Percentiles rank a stretch among this genome's conserved stretches.
Evolutionary conservation across 1,139 yeast genomes (phyloP).

Genomic region (Wickerhamomyces sp.): DNA sequence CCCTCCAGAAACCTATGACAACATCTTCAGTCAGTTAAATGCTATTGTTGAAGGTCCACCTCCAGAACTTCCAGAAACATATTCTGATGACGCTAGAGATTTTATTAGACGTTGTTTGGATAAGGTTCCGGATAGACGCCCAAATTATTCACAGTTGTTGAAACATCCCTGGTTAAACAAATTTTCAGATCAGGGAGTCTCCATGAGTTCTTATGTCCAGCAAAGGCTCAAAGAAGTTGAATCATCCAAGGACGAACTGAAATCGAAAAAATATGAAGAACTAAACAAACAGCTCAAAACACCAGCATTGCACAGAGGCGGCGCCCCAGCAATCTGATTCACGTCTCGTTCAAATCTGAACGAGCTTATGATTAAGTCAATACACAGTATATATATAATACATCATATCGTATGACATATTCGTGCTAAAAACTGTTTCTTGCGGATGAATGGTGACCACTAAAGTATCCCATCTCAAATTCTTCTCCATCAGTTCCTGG

Average conservation of each 20-base stretch:
- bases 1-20: conserved; percentile 88
- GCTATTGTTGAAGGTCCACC: conserved; percentile 98
- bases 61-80: conserved; percentile 63
- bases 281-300: conserved; percentile 21
- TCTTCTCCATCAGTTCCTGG: not conserved
- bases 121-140: conserved; percentile 77
- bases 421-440: not conserved
- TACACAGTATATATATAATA: too few relatives aligned
- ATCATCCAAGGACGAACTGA: conserved; percentile 25
- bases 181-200: conserved; percentile 36
- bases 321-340: conserved; percentile 10
- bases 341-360: not conserved
- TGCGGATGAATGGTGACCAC: not conserved
- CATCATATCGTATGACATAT: too few relatives aligned
- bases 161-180: conserved; percentile 78
- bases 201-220: conserved; percentile 31
- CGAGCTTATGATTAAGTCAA: not conserved
- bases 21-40: conserved; percentile 86
- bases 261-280: conserved; percentile 19
- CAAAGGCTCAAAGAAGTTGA: conserved; percentile 32
- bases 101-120: conserved; percentile 79
- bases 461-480: not conserved
- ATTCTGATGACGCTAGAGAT: conserved; percentile 70
- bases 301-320: conserved; percentile 26
- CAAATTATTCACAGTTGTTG: conserved; percentile 71